Conservation (phyloP, 495 filamentous ascomycete species). For the Xylaria flabelliformis region DNA sequence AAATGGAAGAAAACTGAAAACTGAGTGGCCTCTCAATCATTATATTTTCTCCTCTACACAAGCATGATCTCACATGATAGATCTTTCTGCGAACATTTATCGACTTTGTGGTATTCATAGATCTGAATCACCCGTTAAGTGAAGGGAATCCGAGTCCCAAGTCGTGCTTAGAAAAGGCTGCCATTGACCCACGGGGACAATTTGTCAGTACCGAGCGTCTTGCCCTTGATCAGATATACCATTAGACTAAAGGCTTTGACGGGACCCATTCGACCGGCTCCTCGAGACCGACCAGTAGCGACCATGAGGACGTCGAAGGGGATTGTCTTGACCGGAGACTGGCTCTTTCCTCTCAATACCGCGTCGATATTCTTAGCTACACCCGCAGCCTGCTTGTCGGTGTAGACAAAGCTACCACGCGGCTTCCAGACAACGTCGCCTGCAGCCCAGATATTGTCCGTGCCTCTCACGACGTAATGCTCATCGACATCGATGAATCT, state of each 20-base stretch:
- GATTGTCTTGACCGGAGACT: slow-evolving; percentile 45
- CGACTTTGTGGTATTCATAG: not conserved
- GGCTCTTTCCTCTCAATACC: slow-evolving; percentile 42
- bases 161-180: slow-evolving; percentile 38
- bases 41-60: not conserved
- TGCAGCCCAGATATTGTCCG: slow-evolving; percentile 57
- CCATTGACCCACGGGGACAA: slow-evolving; percentile 48
- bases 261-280: slow-evolving; percentile 46
- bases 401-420: slow-evolving; percentile 51
- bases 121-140: not conserved
- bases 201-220: slow-evolving; percentile 44
- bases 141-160: not conserved
- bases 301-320: slow-evolving; percentile 51
- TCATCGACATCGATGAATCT: slow-evolving; percentile 64
- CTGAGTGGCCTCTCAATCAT: not conserved
- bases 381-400: slow-evolving; percentile 55
- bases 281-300: slow-evolving; percentile 48
- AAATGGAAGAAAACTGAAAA: not conserved
- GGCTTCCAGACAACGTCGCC: slow-evolving; percentile 60
- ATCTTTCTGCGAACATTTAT: not conserved
- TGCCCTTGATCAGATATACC: slow-evolving; percentile 52
- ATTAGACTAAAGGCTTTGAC: slow-evolving; percentile 48
- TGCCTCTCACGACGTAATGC: slow-evolving; percentile 55
- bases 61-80: not conserved
- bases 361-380: slow-evolving; percentile 55